Conservation (phyloP, 2,329 filamentous ascomycete genomes). For the Hypoxylon rubiginosum region DNA sequence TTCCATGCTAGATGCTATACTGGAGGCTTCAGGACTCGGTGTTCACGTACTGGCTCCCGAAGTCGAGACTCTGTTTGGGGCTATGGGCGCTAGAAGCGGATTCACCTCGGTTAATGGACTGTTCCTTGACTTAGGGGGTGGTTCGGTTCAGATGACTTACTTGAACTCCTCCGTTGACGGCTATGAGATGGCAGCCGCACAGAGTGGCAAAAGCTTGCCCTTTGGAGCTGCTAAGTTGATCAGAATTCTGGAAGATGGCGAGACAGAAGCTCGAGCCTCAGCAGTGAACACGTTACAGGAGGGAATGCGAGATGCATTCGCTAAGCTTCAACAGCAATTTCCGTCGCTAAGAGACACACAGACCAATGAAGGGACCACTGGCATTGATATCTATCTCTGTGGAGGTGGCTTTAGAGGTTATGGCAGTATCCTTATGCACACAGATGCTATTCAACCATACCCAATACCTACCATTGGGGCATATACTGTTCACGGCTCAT, state of each 20-base stretch:
- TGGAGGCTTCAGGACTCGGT: constrained; percentile 71
- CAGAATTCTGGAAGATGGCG: constrained; percentile 60
- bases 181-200: constrained; percentile 68
- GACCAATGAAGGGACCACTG: constrained; percentile 50
- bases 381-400: constrained; percentile 83
- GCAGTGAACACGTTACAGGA: constrained; percentile 68
- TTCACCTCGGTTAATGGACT: constrained; percentile 78
- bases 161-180: constrained; percentile 62
- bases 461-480: constrained; percentile 87
- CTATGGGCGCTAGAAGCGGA: constrained; percentile 84
- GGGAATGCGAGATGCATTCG: constrained; percentile 72
- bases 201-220: constrained; percentile 69
- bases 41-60: constrained; percentile 81
- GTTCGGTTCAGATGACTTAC: constrained; percentile 75
- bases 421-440: constrained; percentile 88
- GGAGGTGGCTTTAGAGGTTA: constrained; percentile 93
- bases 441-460: constrained; percentile 80
- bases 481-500: constrained; percentile 73
- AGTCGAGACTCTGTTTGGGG: constrained; percentile 86
- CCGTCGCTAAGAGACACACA: constrained; percentile 64
- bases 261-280: constrained; percentile 57
- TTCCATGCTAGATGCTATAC: constrained; percentile 76
- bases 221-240: constrained; percentile 72
- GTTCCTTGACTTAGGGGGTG: constrained; percentile 88
- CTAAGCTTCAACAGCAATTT: constrained; percentile 63